Percentiles rank a stretch among this genome's conserved stretches.
These are phyloP conservation scores for Rhizopogon roseolus DNA, from an alignment of 768 basidiomycete genomes.

Conservation along the genomic window DNA sequence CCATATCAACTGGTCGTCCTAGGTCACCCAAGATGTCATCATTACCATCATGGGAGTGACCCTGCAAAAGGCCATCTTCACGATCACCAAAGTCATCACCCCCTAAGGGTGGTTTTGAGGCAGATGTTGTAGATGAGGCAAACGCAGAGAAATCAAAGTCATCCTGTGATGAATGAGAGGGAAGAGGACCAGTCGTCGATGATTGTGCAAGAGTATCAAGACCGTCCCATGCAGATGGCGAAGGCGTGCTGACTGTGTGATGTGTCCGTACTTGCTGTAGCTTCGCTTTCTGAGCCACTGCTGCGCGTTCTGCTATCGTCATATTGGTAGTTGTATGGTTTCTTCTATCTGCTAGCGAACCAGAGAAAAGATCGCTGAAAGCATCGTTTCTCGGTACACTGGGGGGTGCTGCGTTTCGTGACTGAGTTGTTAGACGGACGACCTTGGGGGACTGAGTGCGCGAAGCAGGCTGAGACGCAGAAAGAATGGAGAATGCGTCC, in stretches of 20 bases:
- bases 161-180: constrained; percentile 4
- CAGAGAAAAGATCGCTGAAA: constrained; percentile 60
- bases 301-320: constrained; percentile 75
- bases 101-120: constrained; percentile 10
- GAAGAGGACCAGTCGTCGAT: constrained; percentile 6
- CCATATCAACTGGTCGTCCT: constrained; percentile 46
- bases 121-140: constrained; percentile 8
- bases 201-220: constrained; percentile 44
- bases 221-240: constrained; percentile 57
- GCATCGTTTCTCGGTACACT: constrained; percentile 42
- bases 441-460: constrained; percentile 19
- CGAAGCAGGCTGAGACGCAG: constrained; percentile 31
- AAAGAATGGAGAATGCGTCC: constrained; percentile 55
- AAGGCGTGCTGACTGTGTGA: constrained; percentile 12
- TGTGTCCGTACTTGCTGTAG: constrained; percentile 17
- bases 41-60: constrained; percentile 38
- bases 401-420: constrained; percentile 19
- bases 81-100: constrained; percentile 54
- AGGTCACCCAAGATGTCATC: constrained; percentile 72
- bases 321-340: constrained; percentile 29
- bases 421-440: constrained; percentile 11
- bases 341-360: constrained; percentile 19
- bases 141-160: constrained; percentile 19
- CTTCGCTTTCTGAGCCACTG: constrained; percentile 47
- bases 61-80: constrained; percentile 34